Conservation (phyloP, 495 filamentous ascomycete genomes). For the Chaetomium cochliodes region DNA sequence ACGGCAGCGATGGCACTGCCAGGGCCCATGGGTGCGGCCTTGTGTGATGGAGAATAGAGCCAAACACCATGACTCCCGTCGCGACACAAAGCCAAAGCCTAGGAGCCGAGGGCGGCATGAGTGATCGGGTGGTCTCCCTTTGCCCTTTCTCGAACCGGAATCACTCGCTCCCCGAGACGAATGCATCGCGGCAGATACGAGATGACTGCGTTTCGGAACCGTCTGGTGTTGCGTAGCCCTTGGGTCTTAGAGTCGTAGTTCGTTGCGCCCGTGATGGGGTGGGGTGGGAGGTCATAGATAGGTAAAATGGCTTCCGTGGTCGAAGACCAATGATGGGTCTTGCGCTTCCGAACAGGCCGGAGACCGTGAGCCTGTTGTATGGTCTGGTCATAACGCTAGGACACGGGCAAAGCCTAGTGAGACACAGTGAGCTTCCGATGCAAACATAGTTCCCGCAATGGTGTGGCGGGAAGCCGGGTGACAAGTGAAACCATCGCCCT, state of each 20-base stretch:
- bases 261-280: not conserved
- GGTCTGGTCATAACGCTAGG: no score
- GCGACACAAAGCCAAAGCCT: not conserved
- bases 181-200: not conserved
- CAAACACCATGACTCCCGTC: not conserved
- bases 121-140: not conserved
- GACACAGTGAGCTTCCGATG: no score
- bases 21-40: not conserved
- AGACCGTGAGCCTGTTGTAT: no score
- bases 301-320: no score
- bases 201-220: not conserved
- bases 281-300: no score
- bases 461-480: no score
- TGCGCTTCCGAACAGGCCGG: no score
- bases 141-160: not conserved
- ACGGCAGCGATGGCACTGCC: conserved; percentile 1
- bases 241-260: not conserved
- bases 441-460: no score
- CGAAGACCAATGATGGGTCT: no score
- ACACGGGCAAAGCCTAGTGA: no score
- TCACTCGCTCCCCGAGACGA: not conserved
- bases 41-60: no score
- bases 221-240: not conserved
- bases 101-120: not conserved
- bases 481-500: not conserved